These are phyloP conservation scores for Naganishia kalamii DNA, from an alignment of 768 basidiomycete genomes.

Conservation along the genomic window DNA sequence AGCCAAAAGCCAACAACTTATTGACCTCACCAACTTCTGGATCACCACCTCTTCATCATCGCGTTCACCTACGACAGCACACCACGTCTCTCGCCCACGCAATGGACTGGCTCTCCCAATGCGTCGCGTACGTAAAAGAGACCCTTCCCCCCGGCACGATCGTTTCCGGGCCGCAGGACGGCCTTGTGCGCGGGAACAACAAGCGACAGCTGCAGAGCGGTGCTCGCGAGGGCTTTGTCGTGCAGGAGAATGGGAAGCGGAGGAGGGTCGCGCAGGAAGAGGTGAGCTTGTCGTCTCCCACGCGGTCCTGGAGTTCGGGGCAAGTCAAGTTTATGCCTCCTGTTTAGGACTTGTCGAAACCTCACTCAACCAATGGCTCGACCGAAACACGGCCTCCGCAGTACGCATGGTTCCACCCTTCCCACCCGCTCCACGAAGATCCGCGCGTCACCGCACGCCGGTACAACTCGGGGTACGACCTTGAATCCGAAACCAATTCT, in stretches of 20 bases:
- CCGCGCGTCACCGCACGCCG: background rate
- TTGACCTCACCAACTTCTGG: background rate
- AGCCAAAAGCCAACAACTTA: background rate
- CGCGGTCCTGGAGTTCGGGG: background rate
- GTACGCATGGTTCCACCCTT: slow-evolving; percentile 13
- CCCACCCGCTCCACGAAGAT: slow-evolving; percentile 4
- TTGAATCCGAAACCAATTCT: background rate
- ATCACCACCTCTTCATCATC: too few species aligned
- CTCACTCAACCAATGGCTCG: background rate
- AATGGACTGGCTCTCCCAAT: slow-evolving; percentile 13
- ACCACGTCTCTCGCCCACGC: background rate
- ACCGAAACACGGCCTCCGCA: background rate
- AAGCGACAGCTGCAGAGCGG: background rate
- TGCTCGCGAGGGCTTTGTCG: background rate
- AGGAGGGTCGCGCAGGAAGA: background rate
- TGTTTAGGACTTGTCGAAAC: background rate
- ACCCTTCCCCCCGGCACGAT: background rate
- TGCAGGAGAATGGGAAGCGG: background rate
- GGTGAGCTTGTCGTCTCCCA: background rate
- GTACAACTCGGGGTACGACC: slow-evolving; percentile 6
- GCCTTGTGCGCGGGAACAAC: background rate
- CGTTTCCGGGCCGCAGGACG: background rate
- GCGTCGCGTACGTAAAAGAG: slow-evolving; percentile 6
- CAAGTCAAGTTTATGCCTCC: background rate
- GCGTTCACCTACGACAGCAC: too few species aligned